Base-by-base conservation (phyloP, 805 yeast species). In the Kregervanrija delftensis region DNA sequence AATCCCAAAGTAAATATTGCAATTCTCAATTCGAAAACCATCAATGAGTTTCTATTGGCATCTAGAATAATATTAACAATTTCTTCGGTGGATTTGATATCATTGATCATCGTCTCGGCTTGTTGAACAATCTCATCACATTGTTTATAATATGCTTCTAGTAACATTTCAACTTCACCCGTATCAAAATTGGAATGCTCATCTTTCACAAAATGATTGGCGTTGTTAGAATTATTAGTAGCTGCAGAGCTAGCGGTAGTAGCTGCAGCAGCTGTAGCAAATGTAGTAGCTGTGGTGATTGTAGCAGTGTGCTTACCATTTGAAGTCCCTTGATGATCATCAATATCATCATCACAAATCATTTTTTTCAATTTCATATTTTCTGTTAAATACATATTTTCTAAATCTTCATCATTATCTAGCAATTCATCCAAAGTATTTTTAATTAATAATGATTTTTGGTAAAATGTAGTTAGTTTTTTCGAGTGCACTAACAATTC, bases 91-190 rank as follows among this genome's bases (percentile, higher is more conserved):
- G 93, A 86, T 57, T 80, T 81, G 54, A 90, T 87, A 58, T 90
- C 95, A 53, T 81, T 81, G 15, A 86, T 77, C 45, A 89, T 67
- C 4, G 91, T 82, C 37, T 86, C 95, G 0, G 95, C 82, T 54
- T 86, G 91, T 62, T 90, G 97, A 6, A 89, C 96, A 53, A 85
- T 81, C 66, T 90, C 97, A 58, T 90, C 96, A 59, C 91, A 83
- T 55, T 89, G 96, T 47, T 85, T 83, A 63, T 86, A 89, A 64
- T 90, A 90, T 0, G 96, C 79, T 58, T 90, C 97, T 15, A 90
- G 61, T 41, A 90, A 69, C 82, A 89, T 83, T 62, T 90, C 97
- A 15, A 87, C 73, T 54, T 90, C 96, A 8, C 83, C 86, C 1
- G 68, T 62, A 49, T 64, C 58, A 31, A 53, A 39, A 30, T 53